These are phyloP conservation scores for Exophiala calicioides DNA, from an alignment of 2,329 filamentous ascomycete species.

Conservation along the genomic window DNA sequence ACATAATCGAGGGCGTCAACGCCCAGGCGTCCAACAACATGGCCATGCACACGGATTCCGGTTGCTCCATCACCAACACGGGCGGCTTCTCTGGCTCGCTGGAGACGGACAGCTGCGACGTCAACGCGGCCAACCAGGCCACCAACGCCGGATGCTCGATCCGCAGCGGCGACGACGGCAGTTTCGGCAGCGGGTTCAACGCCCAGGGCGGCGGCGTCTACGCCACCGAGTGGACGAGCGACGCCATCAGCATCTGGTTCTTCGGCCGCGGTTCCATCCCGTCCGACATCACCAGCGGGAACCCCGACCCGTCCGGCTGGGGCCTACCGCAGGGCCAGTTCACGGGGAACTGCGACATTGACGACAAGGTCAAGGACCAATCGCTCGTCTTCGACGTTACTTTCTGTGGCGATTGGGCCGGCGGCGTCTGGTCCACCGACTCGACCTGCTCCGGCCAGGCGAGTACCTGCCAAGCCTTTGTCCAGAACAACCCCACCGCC, in stretches of 20 bases:
- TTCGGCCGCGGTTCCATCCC: constrained; percentile 70
- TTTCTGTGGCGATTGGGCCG: constrained; percentile 91
- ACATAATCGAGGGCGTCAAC: constrained; percentile 74
- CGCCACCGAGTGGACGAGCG: constrained; percentile 73
- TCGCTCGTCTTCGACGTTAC: constrained; percentile 79
- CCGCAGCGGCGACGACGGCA: constrained; percentile 52
- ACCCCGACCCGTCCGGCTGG: constrained; percentile 68
- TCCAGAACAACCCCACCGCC: constrained; percentile 66
- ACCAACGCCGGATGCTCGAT: constrained; percentile 62
- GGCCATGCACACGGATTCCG: constrained; percentile 66
- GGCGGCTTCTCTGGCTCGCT: constrained; percentile 51
- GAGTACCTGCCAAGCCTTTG: constrained; percentile 69
- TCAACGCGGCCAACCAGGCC: constrained; percentile 45
- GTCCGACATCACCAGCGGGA: constrained; percentile 59
- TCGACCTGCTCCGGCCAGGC: constrained; percentile 62
- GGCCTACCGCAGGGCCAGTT: constrained; percentile 70
- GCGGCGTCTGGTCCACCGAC: constrained; percentile 63
- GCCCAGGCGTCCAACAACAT: constrained; percentile 59
- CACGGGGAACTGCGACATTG: constrained; percentile 69
- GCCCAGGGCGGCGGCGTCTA: constrained; percentile 68
- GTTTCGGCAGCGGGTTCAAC: constrained; percentile 73
- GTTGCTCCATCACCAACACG: constrained; percentile 57
- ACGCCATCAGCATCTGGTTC: constrained; percentile 77
- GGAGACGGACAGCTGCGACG: constrained; percentile 60
- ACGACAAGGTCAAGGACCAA: constrained; percentile 68